Evolutionary conservation across 2,329 filamentous ascomycete genomes (phyloP).

Genomic region (Fusarium redolens): DNA sequence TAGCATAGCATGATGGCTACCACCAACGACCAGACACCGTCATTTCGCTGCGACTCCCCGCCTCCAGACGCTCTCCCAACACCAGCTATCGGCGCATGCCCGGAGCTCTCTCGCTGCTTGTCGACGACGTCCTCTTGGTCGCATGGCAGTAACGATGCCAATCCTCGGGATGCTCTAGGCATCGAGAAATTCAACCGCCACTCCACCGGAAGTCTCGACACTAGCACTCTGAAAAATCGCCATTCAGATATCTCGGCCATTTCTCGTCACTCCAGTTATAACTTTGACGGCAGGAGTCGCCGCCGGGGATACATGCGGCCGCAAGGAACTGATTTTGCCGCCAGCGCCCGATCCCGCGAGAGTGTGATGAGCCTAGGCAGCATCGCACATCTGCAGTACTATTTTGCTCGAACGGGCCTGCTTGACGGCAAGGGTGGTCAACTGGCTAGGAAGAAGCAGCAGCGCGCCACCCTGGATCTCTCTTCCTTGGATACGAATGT

Average conservation of each 20-base stretch:
- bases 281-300: constrained; percentile 56
- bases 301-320: constrained; percentile 89
- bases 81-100: constrained; percentile 69
- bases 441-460: constrained; percentile 77
- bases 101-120: constrained; percentile 71
- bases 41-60: constrained; percentile 68
- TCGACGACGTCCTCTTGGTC: constrained; percentile 72
- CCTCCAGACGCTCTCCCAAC: constrained; percentile 72
- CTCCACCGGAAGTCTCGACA: constrained; percentile 70
- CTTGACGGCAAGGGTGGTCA: constrained; percentile 94
- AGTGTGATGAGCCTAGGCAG: constrained; percentile 96
- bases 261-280: constrained; percentile 59
- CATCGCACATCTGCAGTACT: constrained; percentile 97
- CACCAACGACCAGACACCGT: constrained; percentile 47
- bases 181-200: constrained; percentile 68
- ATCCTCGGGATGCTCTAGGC: constrained; percentile 65
- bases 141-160: constrained; percentile 61
- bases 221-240: constrained; percentile 63
- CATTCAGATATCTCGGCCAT: constrained; percentile 55
- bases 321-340: constrained; percentile 88
- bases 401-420: constrained; percentile 94
- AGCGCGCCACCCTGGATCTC: constrained; percentile 68
- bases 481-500: constrained; percentile 58
- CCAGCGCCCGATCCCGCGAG: constrained; percentile 88
- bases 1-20: constrained; percentile 48